Evolutionary conservation across 495 filamentous ascomycete genomes (phyloP), one percentile per base, ranked within the genome.

Genomic region (Talaromyces trachyspermus): DNA sequence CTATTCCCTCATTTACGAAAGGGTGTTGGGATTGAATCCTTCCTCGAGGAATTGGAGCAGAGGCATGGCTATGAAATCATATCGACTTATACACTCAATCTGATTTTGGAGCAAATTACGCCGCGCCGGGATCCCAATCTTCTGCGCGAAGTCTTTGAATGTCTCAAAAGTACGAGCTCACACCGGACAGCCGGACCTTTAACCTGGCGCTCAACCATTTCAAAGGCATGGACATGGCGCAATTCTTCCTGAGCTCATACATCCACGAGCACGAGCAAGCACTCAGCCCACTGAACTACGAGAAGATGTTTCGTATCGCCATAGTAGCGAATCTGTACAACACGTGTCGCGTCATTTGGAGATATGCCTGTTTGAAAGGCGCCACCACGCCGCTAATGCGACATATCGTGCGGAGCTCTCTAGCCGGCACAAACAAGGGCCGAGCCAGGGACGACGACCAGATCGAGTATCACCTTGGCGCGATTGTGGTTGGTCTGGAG

Each of bases 331-430:
- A 51, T 11, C 45, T 56, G 36, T 64, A 64, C 49, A 78, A 76
- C 44, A 55, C 66, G 10, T 69, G 66, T 43, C 64, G 69, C 2
- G 69, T 75, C 3, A 35, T 76, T 10, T 78, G 74, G 74, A 55
- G 58, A 35, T 70, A 70, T 54, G 69, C 74, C 5, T 75, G 72
- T 50, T 59, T 74, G 54, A 26, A 62, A n/a, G 51, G 55, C 2
- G 14, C 17, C n/a, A 61, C 65, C 17, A 69, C 58, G 30, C 45
- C 48, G 33, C 45, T 55, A 2, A 74, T 72, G 66, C 53, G 48
- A 23, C 54, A 61, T n/a, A 40, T 51, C 9, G 56, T 70, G 8
- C 30, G 58, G 23, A 49, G 24, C 15, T 63, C 63, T 12, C 49
- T 73, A 10, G 12, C 20, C 25, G 52, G 62, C 45, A 63, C 61